A percentile compares a stretch with the other conserved stretches of the same genome.
Conservation (phyloP, 768 basidiomycete genomes). For the Serpula lacrymans region DNA sequence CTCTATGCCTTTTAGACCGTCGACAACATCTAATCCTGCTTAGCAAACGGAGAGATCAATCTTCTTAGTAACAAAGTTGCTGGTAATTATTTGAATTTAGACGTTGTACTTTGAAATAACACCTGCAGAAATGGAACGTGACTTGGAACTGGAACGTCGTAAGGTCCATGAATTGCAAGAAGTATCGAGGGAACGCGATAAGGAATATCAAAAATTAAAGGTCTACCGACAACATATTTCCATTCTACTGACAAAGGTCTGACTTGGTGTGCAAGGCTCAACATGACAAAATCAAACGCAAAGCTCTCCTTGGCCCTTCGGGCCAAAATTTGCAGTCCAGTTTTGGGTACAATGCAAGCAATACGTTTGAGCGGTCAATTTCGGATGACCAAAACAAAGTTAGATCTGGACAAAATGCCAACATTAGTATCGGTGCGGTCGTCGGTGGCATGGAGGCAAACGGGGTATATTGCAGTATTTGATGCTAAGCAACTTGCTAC, state of each 20-base stretch:
- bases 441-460: slow-evolving; percentile 65
- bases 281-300: slow-evolving; percentile 81
- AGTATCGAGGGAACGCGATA: slow-evolving; percentile 69
- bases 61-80: slow-evolving; percentile 66
- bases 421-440: slow-evolving; percentile 50
- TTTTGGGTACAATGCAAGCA: slow-evolving; percentile 14
- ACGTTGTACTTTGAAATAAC: neutral
- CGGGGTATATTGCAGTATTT: slow-evolving; percentile 55
- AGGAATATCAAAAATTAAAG: slow-evolving; percentile 87
- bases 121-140: slow-evolving; percentile 66
- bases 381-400: slow-evolving; percentile 17
- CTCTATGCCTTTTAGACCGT: neutral
- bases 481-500: neutral
- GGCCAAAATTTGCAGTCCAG: slow-evolving; percentile 14
- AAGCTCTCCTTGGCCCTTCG: slow-evolving; percentile 52
- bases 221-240: slow-evolving; percentile 29
- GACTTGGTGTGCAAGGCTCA: slow-evolving; percentile 46
- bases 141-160: slow-evolving; percentile 75
- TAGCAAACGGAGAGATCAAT: slow-evolving; percentile 76
- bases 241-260: neutral
- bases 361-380: slow-evolving; percentile 11
- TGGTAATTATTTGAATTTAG: slow-evolving; percentile 36
- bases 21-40: neutral
- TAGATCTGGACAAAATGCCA: slow-evolving; percentile 19
- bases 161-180: slow-evolving; percentile 76